Percentiles rank a stretch among this genome's conserved stretches.
Conservation (phyloP, 2,329 filamentous ascomycete species). For the Penicillium sp. region DNA sequence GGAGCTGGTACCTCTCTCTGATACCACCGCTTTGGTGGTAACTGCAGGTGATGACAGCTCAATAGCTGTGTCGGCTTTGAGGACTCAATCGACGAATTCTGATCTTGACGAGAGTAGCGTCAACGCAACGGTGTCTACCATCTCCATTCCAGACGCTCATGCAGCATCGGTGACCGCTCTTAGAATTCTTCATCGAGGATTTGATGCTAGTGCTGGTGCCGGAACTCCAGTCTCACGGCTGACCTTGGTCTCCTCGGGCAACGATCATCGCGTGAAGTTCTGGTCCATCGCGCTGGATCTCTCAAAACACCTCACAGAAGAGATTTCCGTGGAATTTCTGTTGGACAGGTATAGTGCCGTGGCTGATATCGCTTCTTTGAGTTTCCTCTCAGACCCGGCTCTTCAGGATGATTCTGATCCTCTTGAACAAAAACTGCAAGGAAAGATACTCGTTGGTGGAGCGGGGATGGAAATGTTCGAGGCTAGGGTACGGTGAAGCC, state of each 20-base stretch:
- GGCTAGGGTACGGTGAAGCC: conserved; percentile 11
- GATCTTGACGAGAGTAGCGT: neutral
- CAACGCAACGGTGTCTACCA: conserved; percentile 28
- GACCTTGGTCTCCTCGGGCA: conserved; percentile 43
- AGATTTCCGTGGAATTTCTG: conserved; percentile 27
- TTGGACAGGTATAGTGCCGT: conserved; percentile 50
- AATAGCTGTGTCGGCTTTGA: conserved; percentile 59
- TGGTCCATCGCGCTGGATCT: conserved; percentile 41
- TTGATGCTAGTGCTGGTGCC: neutral
- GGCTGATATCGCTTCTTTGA: conserved; percentile 58
- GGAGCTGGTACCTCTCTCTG: conserved; percentile 33
- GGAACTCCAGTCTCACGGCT: conserved; percentile 16
- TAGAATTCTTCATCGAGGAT: conserved; percentile 29
- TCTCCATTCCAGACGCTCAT: conserved; percentile 46
- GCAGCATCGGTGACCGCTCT: conserved; percentile 47
- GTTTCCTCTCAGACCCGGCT: conserved; percentile 31
- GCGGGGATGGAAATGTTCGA: conserved; percentile 53
- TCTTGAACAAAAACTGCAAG: neutral
- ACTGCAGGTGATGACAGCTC: conserved; percentile 91
- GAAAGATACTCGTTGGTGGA: conserved; percentile 47
- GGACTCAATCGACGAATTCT: conserved; percentile 9
- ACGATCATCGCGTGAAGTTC: conserved; percentile 50
- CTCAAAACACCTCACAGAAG: conserved; percentile 18
- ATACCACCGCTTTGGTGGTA: conserved; percentile 55
- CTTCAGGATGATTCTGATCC: too few relatives aligned